Conservation (phyloP, 768 basidiomycete species). For the Tricholoma matsutake region DNA sequence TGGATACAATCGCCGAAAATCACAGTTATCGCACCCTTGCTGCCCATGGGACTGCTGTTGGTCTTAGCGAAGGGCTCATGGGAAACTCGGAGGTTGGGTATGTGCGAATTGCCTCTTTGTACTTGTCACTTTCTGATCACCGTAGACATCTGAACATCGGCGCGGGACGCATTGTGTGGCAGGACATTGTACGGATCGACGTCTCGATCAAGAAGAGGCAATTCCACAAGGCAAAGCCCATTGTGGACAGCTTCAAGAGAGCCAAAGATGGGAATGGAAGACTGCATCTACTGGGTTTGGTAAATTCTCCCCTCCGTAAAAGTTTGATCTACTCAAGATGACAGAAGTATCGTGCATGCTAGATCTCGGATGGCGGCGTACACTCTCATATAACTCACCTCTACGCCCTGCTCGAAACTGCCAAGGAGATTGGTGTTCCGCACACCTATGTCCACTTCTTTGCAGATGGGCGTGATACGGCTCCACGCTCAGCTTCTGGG, state of each 20-base stretch:
- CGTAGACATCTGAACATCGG: slow-evolving; percentile 92
- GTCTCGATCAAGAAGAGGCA: slow-evolving; percentile 85
- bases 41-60: slow-evolving; percentile 91
- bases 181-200: slow-evolving; percentile 95
- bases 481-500: slow-evolving; percentile 74
- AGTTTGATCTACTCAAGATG: background rate
- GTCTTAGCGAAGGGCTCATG: slow-evolving; percentile 92
- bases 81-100: slow-evolving; percentile 98
- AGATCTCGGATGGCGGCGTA: slow-evolving; percentile 96
- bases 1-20: slow-evolving; percentile 82
- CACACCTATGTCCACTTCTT: slow-evolving; percentile 92
- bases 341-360: background rate
- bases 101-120: slow-evolving; percentile 25
- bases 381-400: slow-evolving; percentile 93
- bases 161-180: slow-evolving; percentile 94
- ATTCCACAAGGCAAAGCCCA: slow-evolving; percentile 76
- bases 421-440: slow-evolving; percentile 81
- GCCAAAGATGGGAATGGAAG: slow-evolving; percentile 84
- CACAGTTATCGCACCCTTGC: slow-evolving; percentile 69
- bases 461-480: slow-evolving; percentile 93
- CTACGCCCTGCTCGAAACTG: slow-evolving; percentile 86
- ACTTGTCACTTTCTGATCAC: background rate
- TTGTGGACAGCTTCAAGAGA: slow-evolving; percentile 68
- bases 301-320: slow-evolving; percentile 31
- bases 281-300: slow-evolving; percentile 85